Evolutionary conservation across 2,329 filamentous ascomycete species (phyloP), one percentile per base, ranked within the genome.

Genomic region (Lithohypha guttulata): DNA sequence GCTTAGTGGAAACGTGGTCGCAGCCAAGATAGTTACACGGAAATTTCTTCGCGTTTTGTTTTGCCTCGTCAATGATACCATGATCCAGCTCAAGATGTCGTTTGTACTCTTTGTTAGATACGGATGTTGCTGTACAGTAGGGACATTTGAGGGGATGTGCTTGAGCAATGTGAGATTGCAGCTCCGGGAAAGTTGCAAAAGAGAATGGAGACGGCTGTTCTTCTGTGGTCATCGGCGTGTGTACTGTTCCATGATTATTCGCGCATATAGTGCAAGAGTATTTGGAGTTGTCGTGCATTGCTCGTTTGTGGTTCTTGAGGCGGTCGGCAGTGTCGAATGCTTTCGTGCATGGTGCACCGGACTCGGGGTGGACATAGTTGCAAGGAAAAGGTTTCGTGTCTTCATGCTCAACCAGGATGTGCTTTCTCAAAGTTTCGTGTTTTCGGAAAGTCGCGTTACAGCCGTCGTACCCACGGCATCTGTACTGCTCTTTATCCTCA

Each of bases 391-490:
- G 77, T 31, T 79, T 75, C 43, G 80, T 61, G 19, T 79, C 68
- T 26, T 89, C 64, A 58, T 96, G 89, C 9, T 78, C 79, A 7
- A 75, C 74, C 39, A 79, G 75, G 46, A 94, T 74, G 56, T 96
- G 89, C 36, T 82, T 79, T 56, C 87, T 77, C 11, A 95, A 69
- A 0, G 86, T 93, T 48, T 85, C 78, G 56, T 85, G 81, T 60
- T 94, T 95, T 45, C 89, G 75, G 59, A 95, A 96, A 14, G 75
- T 77, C 60, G 84, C 74, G 13, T 73, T 71, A 60, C 86, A 94
- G 1, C 72, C 75, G 2, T 73, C 70, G 50, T 75, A 79, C 22
- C 75, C 79, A 15, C 71, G 76, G 55, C 86, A 94, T 42, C 73
- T 70, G 53, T 81, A 86, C 38, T 81, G 72, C 55, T 91, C 80